These are phyloP conservation scores for Pichia sp. DNA, from an alignment of 1,139 yeast species.

Conservation along the genomic window DNA sequence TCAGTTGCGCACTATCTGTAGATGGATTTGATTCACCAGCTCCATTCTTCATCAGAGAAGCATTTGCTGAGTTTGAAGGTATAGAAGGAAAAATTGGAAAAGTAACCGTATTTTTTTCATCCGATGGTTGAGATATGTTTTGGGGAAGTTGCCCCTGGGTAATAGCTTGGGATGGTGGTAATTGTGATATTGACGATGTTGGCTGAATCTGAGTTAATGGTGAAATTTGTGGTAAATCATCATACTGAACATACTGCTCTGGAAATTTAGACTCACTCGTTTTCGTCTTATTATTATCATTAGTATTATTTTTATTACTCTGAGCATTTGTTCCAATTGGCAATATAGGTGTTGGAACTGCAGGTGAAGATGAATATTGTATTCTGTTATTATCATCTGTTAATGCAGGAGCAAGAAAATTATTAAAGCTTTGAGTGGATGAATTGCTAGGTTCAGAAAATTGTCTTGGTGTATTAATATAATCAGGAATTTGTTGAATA, in stretches of 20 bases:
- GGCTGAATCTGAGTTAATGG: neutral
- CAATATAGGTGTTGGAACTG: too few species aligned
- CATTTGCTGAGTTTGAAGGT: too few species aligned
- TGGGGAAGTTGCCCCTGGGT: neutral
- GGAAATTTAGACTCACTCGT: neutral
- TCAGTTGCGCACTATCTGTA: conserved; percentile 16
- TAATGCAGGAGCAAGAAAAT: neutral
- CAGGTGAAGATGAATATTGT: neutral
- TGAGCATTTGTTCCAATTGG: too few species aligned
- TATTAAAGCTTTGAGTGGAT: too few species aligned
- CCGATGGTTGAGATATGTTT: neutral
- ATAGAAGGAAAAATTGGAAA: too few species aligned
- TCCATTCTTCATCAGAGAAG: too few species aligned
- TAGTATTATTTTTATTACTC: neutral
- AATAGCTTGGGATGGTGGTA: neutral
- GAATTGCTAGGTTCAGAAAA: neutral
- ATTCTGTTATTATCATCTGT: neutral
- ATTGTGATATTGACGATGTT: too few species aligned
- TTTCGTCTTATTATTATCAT: neutral
- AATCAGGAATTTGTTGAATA: conserved; percentile 9
- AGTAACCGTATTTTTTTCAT: too few species aligned
- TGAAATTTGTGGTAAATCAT: neutral
- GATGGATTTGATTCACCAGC: too few species aligned
- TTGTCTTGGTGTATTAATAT: conserved; percentile 6
- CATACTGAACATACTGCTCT: too few species aligned